phyloP scores from a whole-genome alignment of 139 green algal genomes.

The Chloropicon primus region DNA sequence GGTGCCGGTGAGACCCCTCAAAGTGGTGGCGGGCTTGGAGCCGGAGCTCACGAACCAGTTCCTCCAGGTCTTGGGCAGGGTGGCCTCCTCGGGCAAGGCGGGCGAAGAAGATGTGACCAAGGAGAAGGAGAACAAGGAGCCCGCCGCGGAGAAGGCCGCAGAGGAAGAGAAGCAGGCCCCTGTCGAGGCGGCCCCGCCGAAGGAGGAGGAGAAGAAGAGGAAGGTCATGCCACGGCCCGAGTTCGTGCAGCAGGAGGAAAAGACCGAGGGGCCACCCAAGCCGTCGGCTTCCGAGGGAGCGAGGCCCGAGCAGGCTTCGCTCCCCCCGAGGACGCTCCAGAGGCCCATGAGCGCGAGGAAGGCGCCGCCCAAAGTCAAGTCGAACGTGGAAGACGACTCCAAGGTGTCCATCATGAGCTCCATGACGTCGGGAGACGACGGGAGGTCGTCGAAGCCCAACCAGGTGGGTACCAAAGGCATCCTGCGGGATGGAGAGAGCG shows the following conservation, averaged over 20 bases:
- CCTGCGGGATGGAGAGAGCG: conserved; percentile 18
- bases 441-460: neutral
- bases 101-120: conserved; percentile 19
- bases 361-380: conserved; percentile 26
- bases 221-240: neutral
- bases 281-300: neutral
- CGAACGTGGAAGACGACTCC: neutral
- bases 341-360: conserved; percentile 26
- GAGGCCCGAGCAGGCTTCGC: neutral
- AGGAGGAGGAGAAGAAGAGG: neutral
- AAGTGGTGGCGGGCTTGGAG: conserved; percentile 69
- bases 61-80: conserved; percentile 51
- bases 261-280: neutral
- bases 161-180: neutral
- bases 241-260: conserved; percentile 6
- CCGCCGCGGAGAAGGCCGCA: neutral
- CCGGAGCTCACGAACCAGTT: conserved; percentile 69
- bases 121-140: conserved; percentile 23
- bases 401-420: neutral
- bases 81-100: conserved; percentile 4
- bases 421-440: neutral
- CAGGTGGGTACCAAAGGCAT: neutral
- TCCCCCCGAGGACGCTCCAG: neutral
- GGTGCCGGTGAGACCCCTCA: conserved; percentile 49
- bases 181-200: neutral